These are phyloP conservation scores for Smittium mucronatum DNA, from an alignment of 371 early-diverging fungal genomes.

Conservation along the genomic window DNA sequence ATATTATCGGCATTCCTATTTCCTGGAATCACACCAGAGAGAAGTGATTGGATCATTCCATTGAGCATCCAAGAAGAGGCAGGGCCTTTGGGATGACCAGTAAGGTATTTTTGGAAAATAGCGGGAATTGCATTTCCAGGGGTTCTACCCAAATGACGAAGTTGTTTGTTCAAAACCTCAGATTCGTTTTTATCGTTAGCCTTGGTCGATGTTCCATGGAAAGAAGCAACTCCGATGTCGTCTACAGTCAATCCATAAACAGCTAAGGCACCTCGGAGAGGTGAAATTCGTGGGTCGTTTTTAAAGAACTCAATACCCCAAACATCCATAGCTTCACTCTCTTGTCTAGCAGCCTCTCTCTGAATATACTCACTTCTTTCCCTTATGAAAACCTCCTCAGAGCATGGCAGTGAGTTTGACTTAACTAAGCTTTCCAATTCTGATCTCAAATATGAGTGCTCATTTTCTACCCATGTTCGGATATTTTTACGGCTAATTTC, in stretches of 20 bases:
- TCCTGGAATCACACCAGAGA: slow-evolving; percentile 83
- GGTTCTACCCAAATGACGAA: slow-evolving; percentile 78
- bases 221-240: slow-evolving; percentile 91
- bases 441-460: slow-evolving; percentile 55
- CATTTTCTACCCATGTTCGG: slow-evolving; percentile 72
- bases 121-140: slow-evolving; percentile 71
- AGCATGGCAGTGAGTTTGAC: slow-evolving; percentile 39
- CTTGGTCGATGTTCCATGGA: slow-evolving; percentile 95
- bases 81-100: slow-evolving; percentile 94
- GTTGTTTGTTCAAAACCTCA: slow-evolving; percentile 71
- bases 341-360: slow-evolving; percentile 70
- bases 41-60: slow-evolving; percentile 76
- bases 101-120: slow-evolving; percentile 89
- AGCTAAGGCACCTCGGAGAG: slow-evolving; percentile 84
- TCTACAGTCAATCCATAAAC: slow-evolving; percentile 81
- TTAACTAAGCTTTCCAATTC: slow-evolving; percentile 61
- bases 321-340: slow-evolving; percentile 63
- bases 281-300: slow-evolving; percentile 70
- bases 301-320: slow-evolving; percentile 85
- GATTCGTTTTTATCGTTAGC: slow-evolving; percentile 96
- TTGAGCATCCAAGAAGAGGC: slow-evolving; percentile 98
- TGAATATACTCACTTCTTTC: slow-evolving; percentile 73
- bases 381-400: slow-evolving; percentile 57
- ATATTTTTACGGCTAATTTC: slow-evolving; percentile 66
- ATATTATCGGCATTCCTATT: slow-evolving; percentile 95